phyloP scores from a whole-genome alignment of 2,329 filamentous ascomycete genomes.

The Thelonectria discophora region DNA sequence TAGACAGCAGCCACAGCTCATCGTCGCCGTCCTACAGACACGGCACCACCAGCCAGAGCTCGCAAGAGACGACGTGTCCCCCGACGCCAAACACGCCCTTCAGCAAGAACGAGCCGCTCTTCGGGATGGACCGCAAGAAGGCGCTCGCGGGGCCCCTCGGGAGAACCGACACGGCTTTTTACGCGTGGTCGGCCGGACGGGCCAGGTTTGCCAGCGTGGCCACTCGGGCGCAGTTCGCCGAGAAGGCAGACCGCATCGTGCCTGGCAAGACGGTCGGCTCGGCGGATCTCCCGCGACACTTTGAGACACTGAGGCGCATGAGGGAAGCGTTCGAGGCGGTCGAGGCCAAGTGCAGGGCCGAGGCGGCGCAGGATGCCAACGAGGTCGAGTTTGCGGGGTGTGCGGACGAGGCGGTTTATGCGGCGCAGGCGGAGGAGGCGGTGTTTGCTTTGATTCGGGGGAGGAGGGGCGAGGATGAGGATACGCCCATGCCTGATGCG shows the following conservation, averaged over 20 bases:
- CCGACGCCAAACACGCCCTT: neutral
- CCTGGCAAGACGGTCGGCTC: neutral
- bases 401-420: constrained; percentile 40
- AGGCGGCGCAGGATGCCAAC: constrained; percentile 30
- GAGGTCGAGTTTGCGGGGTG: constrained; percentile 41
- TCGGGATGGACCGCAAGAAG: constrained; percentile 34
- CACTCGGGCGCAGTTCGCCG: constrained; percentile 33
- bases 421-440: constrained; percentile 38
- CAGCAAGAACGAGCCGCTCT: constrained; percentile 30
- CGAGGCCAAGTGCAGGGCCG: constrained; percentile 26
- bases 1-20: neutral
- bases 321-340: constrained; percentile 26
- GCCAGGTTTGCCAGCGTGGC: constrained; percentile 37
- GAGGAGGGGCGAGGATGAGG: neutral
- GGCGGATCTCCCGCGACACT: neutral
- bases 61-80: neutral
- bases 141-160: constrained; percentile 18
- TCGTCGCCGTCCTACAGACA: neutral
- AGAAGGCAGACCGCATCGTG: constrained; percentile 33
- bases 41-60: neutral
- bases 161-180: constrained; percentile 24
- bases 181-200: constrained; percentile 39
- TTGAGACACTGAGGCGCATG: constrained; percentile 22
- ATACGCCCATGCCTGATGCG: constrained; percentile 7
- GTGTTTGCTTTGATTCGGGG: constrained; percentile 26